A percentile compares a stretch with the other conserved stretches of the same genome.
phyloP scores from a whole-genome alignment of 306 rosid genomes.

The Ceratonia siliqua region DNA sequence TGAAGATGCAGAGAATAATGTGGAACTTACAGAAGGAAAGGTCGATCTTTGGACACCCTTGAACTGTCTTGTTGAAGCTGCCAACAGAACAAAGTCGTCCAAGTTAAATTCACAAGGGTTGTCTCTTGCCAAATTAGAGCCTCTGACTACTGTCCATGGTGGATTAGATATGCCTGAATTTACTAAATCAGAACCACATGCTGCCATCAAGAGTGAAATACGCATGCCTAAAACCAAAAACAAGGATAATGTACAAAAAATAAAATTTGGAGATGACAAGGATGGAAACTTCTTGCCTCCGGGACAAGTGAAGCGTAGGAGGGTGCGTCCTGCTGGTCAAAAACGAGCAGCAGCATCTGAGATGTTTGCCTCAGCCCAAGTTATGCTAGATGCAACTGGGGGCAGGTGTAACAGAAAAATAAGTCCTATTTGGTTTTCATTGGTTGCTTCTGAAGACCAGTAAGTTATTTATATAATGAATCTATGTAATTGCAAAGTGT shows the following conservation, averaged over 20 bases:
- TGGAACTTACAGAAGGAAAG: conserved; percentile 70
- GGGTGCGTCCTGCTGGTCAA: conserved; percentile 63
- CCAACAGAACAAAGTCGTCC: conserved; percentile 90
- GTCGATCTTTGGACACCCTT: conserved; percentile 96
- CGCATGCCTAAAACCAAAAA: conserved; percentile 58
- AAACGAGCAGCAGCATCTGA: conserved; percentile 59
- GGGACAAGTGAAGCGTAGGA: conserved; percentile 65
- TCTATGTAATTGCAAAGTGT: not conserved
- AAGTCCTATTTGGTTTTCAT: conserved; percentile 90
- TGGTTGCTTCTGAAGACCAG: conserved; percentile 91
- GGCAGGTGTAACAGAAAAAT: conserved; percentile 50
- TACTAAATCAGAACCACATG: conserved; percentile 50
- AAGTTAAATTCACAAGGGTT: conserved; percentile 64
- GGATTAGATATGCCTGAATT: conserved; percentile 49
- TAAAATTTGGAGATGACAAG: conserved; percentile 58
- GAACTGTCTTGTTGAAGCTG: conserved; percentile 97
- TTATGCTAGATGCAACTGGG: conserved; percentile 58
- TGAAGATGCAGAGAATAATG: conserved; percentile 43
- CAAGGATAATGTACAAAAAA: conserved; percentile 62
- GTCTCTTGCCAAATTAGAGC: conserved; percentile 57
- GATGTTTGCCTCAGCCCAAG: conserved; percentile 60
- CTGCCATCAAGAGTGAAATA: conserved; percentile 40
- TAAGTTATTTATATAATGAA: conserved; percentile 38
- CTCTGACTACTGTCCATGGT: conserved; percentile 44
- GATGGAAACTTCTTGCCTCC: conserved; percentile 49